Evolutionary conservation across 2,329 filamentous ascomycete species (phyloP).

Genomic region (Neoscytalidium dimidiatum): DNA sequence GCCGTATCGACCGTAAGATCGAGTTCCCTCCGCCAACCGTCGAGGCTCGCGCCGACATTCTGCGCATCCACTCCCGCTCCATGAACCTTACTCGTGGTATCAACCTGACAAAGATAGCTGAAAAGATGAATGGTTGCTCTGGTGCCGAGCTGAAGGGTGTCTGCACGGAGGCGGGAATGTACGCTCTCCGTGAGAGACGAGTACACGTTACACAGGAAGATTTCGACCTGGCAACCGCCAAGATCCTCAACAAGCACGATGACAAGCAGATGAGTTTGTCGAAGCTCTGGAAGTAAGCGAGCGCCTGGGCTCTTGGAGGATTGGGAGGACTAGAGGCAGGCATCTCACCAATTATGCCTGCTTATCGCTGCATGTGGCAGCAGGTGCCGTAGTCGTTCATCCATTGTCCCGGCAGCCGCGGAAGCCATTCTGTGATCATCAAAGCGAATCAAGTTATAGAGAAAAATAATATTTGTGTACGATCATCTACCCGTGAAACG

Average conservation of each 20-base stretch:
- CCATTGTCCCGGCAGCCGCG: not conserved
- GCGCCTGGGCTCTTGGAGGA: not conserved
- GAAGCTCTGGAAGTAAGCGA: conserved; percentile 76
- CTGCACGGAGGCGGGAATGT: conserved; percentile 98
- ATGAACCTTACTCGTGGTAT: conserved; percentile 99
- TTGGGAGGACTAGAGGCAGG: not conserved
- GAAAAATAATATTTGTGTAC: not conserved
- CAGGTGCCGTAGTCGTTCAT: not conserved
- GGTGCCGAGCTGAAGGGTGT: conserved; percentile 98
- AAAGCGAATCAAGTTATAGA: conserved; percentile 4
- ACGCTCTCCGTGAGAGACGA: conserved; percentile 88
- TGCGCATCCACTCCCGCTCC: conserved; percentile 94
- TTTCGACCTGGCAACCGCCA: conserved; percentile 96
- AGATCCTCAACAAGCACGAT: conserved; percentile 99
- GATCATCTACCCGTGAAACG: conserved; percentile 1
- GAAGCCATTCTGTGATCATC: not conserved
- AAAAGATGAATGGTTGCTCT: conserved; percentile 99
- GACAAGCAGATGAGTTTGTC: conserved; percentile 93
- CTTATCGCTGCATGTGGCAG: not conserved
- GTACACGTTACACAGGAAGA: conserved; percentile 99
- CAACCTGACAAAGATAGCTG: conserved; percentile 96
- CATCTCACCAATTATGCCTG: not conserved
- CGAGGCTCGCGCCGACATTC: conserved; percentile 94
- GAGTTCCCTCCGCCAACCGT: conserved; percentile 97
- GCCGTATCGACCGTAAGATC: conserved; percentile 97